Conservation (phyloP, 225 moss, liverwort and hornwort species). For the Ulota crispa region DNA sequence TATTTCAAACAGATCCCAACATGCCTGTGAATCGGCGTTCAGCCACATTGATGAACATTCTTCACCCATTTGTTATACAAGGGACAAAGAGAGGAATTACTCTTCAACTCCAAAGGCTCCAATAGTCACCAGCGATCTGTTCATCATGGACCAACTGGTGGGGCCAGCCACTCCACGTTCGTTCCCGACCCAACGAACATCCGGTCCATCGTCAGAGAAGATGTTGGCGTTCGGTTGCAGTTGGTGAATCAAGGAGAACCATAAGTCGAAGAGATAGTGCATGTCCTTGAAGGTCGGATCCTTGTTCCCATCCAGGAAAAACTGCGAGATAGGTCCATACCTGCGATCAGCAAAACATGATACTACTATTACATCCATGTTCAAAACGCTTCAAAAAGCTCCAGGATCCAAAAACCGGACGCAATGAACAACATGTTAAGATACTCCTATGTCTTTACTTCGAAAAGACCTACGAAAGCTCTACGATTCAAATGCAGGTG, state of each 20-base stretch:
- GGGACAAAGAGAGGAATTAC: conserved; percentile 31
- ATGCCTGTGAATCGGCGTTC: neutral
- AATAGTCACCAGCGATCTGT: conserved; percentile 60
- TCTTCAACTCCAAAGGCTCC: conserved; percentile 47
- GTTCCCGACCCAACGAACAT: conserved; percentile 85
- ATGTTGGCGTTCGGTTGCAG: conserved; percentile 85
- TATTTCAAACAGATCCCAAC: neutral
- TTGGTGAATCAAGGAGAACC: conserved; percentile 79
- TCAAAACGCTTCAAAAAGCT: neutral
- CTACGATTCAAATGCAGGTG: neutral
- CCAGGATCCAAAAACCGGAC: neutral
- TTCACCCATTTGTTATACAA: neutral
- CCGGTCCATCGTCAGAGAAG: conserved; percentile 86
- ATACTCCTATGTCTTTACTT: neutral
- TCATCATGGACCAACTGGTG: conserved; percentile 91
- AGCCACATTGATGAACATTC: neutral
- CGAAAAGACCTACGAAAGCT: neutral
- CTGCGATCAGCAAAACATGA: conserved; percentile 32
- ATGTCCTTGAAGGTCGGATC: conserved; percentile 53
- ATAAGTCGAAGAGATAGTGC: conserved; percentile 68
- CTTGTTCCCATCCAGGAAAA: conserved; percentile 83
- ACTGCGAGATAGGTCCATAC: conserved; percentile 78
- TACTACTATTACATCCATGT: neutral
- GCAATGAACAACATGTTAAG: neutral
- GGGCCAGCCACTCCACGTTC: conserved; percentile 70